Evolutionary conservation across 2,329 filamentous ascomycete genomes (phyloP).

Genomic region (Sphaerostilbella broomeana): DNA sequence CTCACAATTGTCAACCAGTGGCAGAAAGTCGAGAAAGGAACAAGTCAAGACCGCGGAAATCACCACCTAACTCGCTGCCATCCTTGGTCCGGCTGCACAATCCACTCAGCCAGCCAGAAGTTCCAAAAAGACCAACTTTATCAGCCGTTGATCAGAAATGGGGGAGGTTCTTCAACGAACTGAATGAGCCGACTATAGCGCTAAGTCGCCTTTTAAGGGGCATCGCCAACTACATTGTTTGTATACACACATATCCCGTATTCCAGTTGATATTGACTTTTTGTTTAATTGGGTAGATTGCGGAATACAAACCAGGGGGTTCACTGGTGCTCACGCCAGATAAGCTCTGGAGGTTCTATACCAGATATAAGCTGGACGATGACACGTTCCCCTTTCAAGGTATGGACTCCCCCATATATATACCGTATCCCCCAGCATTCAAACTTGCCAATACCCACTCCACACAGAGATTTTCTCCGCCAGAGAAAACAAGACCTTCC

Average conservation of each 20-base stretch:
- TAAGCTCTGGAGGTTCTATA: slow-evolving; percentile 71
- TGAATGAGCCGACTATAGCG: slow-evolving; percentile 60
- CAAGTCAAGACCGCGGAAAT: no score
- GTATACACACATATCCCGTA: no score
- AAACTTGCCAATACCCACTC: background rate
- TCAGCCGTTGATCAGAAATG: slow-evolving; percentile 59
- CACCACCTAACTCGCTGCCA: no score
- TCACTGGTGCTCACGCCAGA: slow-evolving; percentile 63
- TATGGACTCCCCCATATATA: slow-evolving; percentile 34
- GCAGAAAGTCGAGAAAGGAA: no score
- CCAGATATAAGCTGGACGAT: slow-evolving; percentile 53
- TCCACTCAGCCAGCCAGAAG: no score
- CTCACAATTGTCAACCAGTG: no score
- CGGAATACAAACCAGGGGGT: slow-evolving; percentile 25
- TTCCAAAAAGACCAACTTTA: background rate
- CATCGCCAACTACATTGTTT: slow-evolving; percentile 66
- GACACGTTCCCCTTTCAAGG: slow-evolving; percentile 66
- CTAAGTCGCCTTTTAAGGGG: slow-evolving; percentile 66
- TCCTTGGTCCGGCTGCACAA: no score
- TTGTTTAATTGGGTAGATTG: no score
- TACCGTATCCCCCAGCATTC: background rate
- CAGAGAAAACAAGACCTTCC: slow-evolving; percentile 21
- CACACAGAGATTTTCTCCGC: slow-evolving; percentile 46
- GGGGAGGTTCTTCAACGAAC: slow-evolving; percentile 65
- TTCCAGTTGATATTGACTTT: no score